A percentile compares a stretch with the other conserved stretches of the same genome.
Evolutionary conservation across 768 basidiomycete species (phyloP).

Genomic region (Mrakia frigida): DNA sequence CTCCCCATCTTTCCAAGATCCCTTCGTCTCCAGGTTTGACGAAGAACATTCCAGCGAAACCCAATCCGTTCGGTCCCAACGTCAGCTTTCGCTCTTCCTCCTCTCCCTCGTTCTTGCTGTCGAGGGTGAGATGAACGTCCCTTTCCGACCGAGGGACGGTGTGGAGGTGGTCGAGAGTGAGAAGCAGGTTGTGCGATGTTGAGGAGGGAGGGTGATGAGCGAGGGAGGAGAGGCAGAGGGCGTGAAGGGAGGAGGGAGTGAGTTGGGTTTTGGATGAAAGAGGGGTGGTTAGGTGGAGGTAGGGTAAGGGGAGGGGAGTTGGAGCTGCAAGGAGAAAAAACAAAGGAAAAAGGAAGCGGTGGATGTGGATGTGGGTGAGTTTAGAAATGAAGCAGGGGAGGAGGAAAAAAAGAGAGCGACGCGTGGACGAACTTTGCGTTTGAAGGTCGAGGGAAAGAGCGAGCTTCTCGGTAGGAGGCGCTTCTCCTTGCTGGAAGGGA

Average conservation of each 20-base stretch:
- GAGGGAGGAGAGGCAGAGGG: slow-evolving; percentile 6
- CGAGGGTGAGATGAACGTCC: slow-evolving; percentile 15
- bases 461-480: slow-evolving; percentile 11
- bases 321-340: not conserved
- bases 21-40: slow-evolving; percentile 20
- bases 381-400: not conserved
- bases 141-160: slow-evolving; percentile 20
- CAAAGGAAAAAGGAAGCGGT: not conserved
- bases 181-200: slow-evolving; percentile 21
- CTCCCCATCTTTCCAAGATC: slow-evolving; percentile 5
- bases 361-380: not conserved
- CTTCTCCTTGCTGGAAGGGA: not conserved
- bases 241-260: slow-evolving; percentile 12
- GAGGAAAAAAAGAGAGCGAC: not conserved
- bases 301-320: slow-evolving; percentile 15
- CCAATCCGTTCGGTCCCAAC: slow-evolving; percentile 25
- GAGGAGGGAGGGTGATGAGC: slow-evolving; percentile 15
- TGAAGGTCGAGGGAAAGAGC: slow-evolving; percentile 1
- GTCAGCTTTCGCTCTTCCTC: not conserved
- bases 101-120: not conserved
- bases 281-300: slow-evolving; percentile 14
- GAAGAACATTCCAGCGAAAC: slow-evolving; percentile 23
- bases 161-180: slow-evolving; percentile 18
- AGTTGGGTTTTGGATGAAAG: not conserved
- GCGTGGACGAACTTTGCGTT: not conserved